Evolutionary conservation across 2,329 filamentous ascomycete genomes (phyloP).

Genomic region (Penicillium freii): DNA sequence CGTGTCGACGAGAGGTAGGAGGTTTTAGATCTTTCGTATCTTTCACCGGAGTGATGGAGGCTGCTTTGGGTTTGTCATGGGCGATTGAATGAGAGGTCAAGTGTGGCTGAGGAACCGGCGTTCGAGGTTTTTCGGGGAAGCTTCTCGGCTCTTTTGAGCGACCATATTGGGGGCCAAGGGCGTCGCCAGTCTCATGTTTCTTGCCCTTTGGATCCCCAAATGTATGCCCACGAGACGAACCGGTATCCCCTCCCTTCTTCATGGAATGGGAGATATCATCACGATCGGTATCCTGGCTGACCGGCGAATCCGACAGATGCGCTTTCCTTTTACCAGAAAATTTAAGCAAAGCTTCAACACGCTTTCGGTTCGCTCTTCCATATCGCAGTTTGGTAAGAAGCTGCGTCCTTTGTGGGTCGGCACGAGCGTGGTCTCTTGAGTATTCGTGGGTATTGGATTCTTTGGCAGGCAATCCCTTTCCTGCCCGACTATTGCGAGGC

Average conservation of each 20-base stretch:
- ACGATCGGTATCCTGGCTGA: conserved; percentile 20
- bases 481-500: conserved; percentile 9
- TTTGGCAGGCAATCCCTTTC: conserved; percentile 7
- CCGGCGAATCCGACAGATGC: conserved; percentile 26
- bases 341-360: conserved; percentile 48
- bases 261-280: conserved; percentile 20
- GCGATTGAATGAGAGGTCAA: conserved; percentile 35
- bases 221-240: conserved; percentile 8
- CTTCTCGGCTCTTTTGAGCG: conserved; percentile 36
- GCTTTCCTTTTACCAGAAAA: conserved; percentile 42
- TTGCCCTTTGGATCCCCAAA: conserved; percentile 20
- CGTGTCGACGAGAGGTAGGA: conserved; percentile 39
- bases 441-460: conserved; percentile 3
- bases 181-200: conserved; percentile 27
- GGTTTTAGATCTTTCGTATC: conserved; percentile 43
- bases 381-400: conserved; percentile 53
- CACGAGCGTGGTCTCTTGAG: conserved; percentile 9
- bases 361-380: conserved; percentile 49
- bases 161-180: conserved; percentile 31
- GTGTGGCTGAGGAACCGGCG: conserved; percentile 33
- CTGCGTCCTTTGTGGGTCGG: conserved; percentile 22
- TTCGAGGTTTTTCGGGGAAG: conserved; percentile 38
- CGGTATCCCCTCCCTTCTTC: conserved; percentile 18
- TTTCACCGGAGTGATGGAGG: conserved; percentile 45
- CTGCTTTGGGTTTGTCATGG: conserved; percentile 26